Conservation (phyloP, 208 protist species). For the Trypanosoma boissoni region DNA sequence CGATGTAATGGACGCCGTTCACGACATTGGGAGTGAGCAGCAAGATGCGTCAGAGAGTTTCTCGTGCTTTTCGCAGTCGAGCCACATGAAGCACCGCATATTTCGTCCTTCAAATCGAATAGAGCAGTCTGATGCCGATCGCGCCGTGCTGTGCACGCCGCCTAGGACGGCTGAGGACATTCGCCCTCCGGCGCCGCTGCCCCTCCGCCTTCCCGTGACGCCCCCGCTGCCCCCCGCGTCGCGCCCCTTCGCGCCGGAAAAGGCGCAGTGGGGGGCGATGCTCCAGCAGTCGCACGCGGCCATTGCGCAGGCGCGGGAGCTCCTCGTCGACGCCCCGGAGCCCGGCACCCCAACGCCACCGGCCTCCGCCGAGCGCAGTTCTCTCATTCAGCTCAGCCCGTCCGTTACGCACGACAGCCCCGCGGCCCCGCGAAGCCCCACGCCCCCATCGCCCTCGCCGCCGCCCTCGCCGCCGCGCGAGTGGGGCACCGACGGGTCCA, state of each 20-base stretch:
- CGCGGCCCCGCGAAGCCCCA: too few relatives aligned
- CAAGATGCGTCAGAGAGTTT: constrained; percentile 47
- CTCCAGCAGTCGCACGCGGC: constrained; percentile 33
- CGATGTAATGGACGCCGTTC: constrained; percentile 28
- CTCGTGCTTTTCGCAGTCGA: constrained; percentile 40
- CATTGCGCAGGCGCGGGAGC: constrained; percentile 31
- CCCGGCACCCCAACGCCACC: too few relatives aligned
- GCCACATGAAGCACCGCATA: constrained; percentile 63
- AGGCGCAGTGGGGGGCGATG: constrained; percentile 7
- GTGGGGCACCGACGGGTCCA: too few relatives aligned
- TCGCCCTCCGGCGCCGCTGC: background rate
- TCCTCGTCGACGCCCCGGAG: constrained; percentile 18
- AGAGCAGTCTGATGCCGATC: background rate
- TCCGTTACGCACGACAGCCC: too few relatives aligned
- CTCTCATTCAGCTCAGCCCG: too few relatives aligned
- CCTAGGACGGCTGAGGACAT: background rate
- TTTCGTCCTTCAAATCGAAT: constrained; percentile 38
- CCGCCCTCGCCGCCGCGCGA: too few relatives aligned
- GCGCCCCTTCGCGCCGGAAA: background rate
- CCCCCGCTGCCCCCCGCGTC: constrained; percentile 6
- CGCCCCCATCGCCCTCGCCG: too few relatives aligned
- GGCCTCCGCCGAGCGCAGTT: too few relatives aligned
- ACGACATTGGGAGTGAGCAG: constrained; percentile 24
- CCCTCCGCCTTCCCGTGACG: constrained; percentile 1
- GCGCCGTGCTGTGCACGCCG: constrained; percentile 3